These are phyloP conservation scores for Pichia nakasei DNA, from an alignment of 805 yeast species.

Conservation along the genomic window DNA sequence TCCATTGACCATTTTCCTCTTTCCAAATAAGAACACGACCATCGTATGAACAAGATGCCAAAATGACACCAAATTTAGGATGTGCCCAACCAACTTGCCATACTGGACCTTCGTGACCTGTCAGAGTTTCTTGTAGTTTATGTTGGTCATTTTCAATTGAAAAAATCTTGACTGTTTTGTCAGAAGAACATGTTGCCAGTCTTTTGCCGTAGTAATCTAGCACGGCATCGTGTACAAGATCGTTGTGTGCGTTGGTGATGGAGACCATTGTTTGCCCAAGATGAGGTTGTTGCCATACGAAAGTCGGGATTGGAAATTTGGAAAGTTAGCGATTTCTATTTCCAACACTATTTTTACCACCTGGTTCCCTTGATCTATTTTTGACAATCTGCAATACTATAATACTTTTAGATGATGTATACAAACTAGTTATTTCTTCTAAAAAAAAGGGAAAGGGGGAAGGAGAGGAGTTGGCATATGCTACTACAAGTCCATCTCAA, in stretches of 20 bases:
- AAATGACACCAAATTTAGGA: conserved; percentile 90
- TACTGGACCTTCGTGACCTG: conserved; percentile 96
- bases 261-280: conserved; percentile 46
- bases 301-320: too few relatives aligned
- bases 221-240: conserved; percentile 92
- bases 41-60: conserved; percentile 93
- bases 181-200: conserved; percentile 93
- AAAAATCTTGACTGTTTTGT: conserved; percentile 89
- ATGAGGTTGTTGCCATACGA: not conserved
- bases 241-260: conserved; percentile 86
- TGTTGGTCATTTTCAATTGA: conserved; percentile 75
- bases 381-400: too few relatives aligned
- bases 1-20: conserved; percentile 85
- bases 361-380: too few relatives aligned
- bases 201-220: conserved; percentile 95
- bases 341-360: too few relatives aligned
- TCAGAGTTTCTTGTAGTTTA: conserved; percentile 70
- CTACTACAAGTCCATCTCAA: conserved; percentile 21
- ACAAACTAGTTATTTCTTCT: too few relatives aligned
- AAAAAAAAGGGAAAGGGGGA: too few relatives aligned
- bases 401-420: too few relatives aligned
- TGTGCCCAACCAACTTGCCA: conserved; percentile 99
- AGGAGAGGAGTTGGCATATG: too few relatives aligned
- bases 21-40: conserved; percentile 94
- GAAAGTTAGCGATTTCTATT: too few relatives aligned